These are phyloP conservation scores for Cladosporium sp. DNA, from an alignment of 2,329 filamentous ascomycete genomes.

Conservation along the genomic window DNA sequence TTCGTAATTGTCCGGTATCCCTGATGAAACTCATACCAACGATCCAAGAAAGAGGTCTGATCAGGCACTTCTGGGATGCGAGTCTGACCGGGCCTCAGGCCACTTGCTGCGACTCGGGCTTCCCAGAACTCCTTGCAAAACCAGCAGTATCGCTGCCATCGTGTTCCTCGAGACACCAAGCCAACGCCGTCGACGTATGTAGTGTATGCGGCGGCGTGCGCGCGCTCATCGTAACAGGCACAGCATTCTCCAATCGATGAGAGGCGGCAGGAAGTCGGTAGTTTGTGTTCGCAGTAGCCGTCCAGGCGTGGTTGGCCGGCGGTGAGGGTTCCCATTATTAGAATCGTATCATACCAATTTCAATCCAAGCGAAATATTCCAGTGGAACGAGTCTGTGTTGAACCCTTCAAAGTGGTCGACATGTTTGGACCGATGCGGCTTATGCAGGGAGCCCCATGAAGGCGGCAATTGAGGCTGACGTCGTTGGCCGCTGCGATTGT, in stretches of 20 bases:
- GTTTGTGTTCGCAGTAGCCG: slow-evolving; percentile 27
- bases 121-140: slow-evolving; percentile 50
- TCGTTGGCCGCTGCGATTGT: no score
- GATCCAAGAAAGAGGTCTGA: slow-evolving; percentile 41
- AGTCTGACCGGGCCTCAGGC: slow-evolving; percentile 40
- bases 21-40: slow-evolving; percentile 47
- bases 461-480: no score
- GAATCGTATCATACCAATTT: no score
- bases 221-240: slow-evolving; percentile 29
- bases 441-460: no score
- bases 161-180: slow-evolving; percentile 42
- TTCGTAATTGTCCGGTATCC: slow-evolving; percentile 39
- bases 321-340: slow-evolving; percentile 28
- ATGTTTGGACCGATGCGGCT: no score
- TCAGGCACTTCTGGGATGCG: slow-evolving; percentile 44
- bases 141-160: slow-evolving; percentile 50
- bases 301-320: slow-evolving; percentile 21
- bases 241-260: slow-evolving; percentile 28
- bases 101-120: slow-evolving; percentile 39
- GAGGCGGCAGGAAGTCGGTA: slow-evolving; percentile 28
- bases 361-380: no score
- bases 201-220: slow-evolving; percentile 40
- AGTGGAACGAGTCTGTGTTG: no score
- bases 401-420: no score
- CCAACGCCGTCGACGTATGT: slow-evolving; percentile 49